phyloP scores from a whole-genome alignment of 2,329 filamentous ascomycete genomes.

The Talaromyces sp. region DNA sequence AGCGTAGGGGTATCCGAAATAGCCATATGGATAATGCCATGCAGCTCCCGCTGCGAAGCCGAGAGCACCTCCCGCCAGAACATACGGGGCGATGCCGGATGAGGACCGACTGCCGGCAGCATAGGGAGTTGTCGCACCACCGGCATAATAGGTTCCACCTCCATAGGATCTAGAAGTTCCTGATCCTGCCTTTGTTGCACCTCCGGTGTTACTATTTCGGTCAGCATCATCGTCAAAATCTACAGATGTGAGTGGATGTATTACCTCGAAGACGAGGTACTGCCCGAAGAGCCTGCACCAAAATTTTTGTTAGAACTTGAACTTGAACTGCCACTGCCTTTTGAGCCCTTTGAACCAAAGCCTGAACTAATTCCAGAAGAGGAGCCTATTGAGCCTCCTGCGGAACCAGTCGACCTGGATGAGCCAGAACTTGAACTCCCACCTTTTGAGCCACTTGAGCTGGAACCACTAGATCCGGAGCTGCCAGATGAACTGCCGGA shows the following conservation, averaged over 20 bases:
- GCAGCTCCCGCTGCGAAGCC: slow-evolving; percentile 50
- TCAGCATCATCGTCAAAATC: background rate
- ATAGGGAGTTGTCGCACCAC: slow-evolving; percentile 54
- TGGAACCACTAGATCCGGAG: slow-evolving; percentile 10
- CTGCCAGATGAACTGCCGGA: slow-evolving; percentile 13
- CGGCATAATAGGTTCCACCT: slow-evolving; percentile 53
- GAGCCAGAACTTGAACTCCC: slow-evolving; percentile 1
- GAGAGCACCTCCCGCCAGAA: slow-evolving; percentile 46
- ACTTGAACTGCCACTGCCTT: slow-evolving; percentile 5
- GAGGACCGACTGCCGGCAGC: slow-evolving; percentile 44
- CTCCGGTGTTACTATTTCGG: slow-evolving; percentile 11
- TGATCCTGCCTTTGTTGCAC: slow-evolving; percentile 8
- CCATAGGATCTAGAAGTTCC: slow-evolving; percentile 29
- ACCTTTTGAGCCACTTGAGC: slow-evolving; percentile 4
- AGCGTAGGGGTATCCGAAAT: slow-evolving; percentile 55
- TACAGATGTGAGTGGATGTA: background rate
- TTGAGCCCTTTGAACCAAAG: background rate
- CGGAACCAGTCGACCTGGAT: slow-evolving; percentile 15
- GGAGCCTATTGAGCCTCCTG: slow-evolving; percentile 15
- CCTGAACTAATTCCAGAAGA: slow-evolving; percentile 14
- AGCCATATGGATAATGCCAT: slow-evolving; percentile 53
- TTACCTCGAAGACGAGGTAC: slow-evolving; percentile 15
- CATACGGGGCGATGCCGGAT: slow-evolving; percentile 48
- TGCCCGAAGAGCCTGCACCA: slow-evolving; percentile 1
- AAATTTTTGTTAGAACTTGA: slow-evolving; percentile 12